Evolutionary conservation across 2,329 filamentous ascomycete species (phyloP).

Genomic region (Colletotrichum filicis): DNA sequence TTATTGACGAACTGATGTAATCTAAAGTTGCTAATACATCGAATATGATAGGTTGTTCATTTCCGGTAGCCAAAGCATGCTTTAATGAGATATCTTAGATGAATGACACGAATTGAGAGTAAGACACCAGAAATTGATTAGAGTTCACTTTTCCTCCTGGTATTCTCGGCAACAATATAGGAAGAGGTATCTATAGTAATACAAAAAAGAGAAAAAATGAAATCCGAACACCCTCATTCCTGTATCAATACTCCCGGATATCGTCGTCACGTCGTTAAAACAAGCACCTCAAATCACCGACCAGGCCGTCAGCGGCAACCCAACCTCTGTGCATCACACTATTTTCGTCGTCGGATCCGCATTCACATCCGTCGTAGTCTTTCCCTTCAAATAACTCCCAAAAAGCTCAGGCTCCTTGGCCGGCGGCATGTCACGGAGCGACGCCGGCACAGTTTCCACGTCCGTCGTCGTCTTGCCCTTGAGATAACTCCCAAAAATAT

Average conservation of each 20-base stretch:
- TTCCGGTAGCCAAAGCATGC: neutral
- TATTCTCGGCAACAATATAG: neutral
- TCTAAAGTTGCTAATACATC: neutral
- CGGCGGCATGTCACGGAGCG: neutral
- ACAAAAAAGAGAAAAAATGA: neutral
- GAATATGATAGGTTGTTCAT: neutral
- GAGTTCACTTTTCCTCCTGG: neutral
- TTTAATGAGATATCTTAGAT: too few species aligned
- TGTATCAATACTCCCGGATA: neutral
- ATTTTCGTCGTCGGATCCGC: neutral
- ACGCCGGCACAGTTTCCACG: neutral
- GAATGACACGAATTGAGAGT: too few species aligned
- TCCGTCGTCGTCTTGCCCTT: neutral
- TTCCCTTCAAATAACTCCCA: slow-evolving; percentile 16
- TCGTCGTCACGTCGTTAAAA: neutral
- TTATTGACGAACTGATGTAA: neutral
- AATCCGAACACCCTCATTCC: neutral
- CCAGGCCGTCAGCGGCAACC: neutral
- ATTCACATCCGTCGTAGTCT: slow-evolving; percentile 8
- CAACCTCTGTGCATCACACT: neutral
- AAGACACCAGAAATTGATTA: neutral
- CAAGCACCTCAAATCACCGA: neutral
- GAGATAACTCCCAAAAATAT: neutral
- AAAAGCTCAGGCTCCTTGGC: slow-evolving; percentile 2
- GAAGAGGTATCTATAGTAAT: neutral